Evolutionary conservation across 306 rosid species (phyloP).

Genomic region (Fragaria vesca): DNA sequence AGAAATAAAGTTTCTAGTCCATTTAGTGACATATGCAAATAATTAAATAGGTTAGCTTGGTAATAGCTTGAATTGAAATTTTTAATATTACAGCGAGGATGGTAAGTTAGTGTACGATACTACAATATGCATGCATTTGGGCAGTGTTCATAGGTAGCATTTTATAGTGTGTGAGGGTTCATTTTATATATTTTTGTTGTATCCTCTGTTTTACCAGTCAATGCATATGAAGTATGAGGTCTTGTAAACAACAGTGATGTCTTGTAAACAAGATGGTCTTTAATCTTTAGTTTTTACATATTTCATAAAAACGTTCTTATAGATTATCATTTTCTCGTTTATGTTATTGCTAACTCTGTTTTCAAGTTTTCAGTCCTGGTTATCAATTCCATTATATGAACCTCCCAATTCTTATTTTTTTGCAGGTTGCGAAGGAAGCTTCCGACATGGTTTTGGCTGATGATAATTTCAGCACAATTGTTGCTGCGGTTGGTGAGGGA

Average conservation of each 20-base stretch:
- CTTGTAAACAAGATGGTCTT: background rate
- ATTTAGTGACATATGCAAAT: background rate
- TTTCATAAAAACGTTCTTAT: background rate
- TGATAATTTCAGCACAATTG: slow-evolving; percentile 83
- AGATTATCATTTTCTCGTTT: background rate
- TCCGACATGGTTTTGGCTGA: slow-evolving; percentile 88
- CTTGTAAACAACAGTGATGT: too few relatives aligned
- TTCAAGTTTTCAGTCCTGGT: too few relatives aligned
- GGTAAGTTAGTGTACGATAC: too few relatives aligned
- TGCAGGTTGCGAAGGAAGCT: slow-evolving; percentile 85
- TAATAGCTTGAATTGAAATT: background rate
- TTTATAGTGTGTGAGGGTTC: background rate
- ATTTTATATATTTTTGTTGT: background rate
- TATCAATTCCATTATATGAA: background rate
- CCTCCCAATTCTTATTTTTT: slow-evolving; percentile 5
- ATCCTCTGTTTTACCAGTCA: too few relatives aligned
- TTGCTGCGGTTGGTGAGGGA: slow-evolving; percentile 88
- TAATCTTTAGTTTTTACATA: background rate
- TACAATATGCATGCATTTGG: background rate
- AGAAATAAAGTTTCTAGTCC: background rate
- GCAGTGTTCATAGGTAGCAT: background rate
- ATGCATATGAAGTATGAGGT: background rate
- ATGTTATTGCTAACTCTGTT: background rate
- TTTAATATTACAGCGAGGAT: background rate
- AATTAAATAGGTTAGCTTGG: background rate